Evolutionary conservation across 768 basidiomycete species (phyloP), one percentile per base, ranked within the genome.

Genomic region (Ramaria rubella): DNA sequence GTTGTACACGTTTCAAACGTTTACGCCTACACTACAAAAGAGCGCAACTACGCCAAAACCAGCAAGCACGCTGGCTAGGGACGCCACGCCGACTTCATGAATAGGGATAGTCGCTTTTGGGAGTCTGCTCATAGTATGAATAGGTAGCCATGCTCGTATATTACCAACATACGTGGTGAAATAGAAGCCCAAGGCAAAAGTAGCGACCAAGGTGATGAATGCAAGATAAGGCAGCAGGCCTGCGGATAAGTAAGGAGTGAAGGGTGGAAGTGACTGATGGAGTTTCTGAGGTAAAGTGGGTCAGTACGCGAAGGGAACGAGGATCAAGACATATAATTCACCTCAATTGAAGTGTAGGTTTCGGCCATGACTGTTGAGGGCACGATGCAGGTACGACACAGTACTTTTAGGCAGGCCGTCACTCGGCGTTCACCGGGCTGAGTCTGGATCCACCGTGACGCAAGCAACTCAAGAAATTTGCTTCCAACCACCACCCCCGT

Each of bases 11-110:
- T 48, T 5, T 51, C 19, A 93, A 62, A 94, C 83, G 73, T 91
- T 85, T 51, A 93, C 91, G 43, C 90, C 91, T 44, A 79, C 83
- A 36, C 81, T 82, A 72, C 88, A 91, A 71, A 96, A 95, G 56
- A 95, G 79, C 42, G 90, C 86, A 27, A 95, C 90, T 62, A 93
- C 80, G 52, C 94, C 94, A 63, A 91, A 89, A 7, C 94, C 93
- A 27, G 86, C 90, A 23, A 94, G 81, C 38, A 83, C 60, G 68
- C 89, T 91, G 24, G 90, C 92, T 12, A 81, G 68, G 38, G 80
- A 71, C 0, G 89, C 89, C 19, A 92, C 83, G 8, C 75, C 78
- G 5, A 81, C 66, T 70, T 96, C 93, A 54, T 81, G 80, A 53
- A 81, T 59, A 9, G 82, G 81, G 27, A 89, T 73, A 42, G 79